Conservation (phyloP, 164 flowering plant species). For the Tetracentron sinense region DNA sequence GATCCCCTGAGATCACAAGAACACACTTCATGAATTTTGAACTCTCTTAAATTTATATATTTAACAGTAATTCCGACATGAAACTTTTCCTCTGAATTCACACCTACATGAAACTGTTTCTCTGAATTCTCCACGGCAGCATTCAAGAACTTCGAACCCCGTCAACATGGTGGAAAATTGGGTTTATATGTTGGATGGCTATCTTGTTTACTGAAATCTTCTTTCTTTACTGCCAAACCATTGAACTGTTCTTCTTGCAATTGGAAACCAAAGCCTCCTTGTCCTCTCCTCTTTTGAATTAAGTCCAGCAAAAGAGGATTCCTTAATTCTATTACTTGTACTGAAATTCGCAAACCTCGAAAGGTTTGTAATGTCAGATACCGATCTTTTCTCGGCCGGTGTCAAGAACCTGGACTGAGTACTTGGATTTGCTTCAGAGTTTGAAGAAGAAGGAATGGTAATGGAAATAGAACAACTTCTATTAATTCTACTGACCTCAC, state of each 20-base stretch:
- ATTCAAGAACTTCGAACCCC: no score
- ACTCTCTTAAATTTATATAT: no score
- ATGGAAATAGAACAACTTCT: slow-evolving; percentile 15
- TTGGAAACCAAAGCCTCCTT: slow-evolving; percentile 41
- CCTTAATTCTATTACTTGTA: slow-evolving; percentile 9
- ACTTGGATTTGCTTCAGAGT: slow-evolving; percentile 2
- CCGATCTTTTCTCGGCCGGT: slow-evolving; percentile 46
- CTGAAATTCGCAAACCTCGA: slow-evolving; percentile 38
- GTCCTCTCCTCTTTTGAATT: slow-evolving; percentile 30
- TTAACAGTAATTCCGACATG: no score
- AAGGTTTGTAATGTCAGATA: slow-evolving; percentile 65
- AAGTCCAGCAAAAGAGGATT: slow-evolving; percentile 6
- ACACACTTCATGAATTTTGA: no score
- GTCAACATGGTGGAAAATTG: no score
- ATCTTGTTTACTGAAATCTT: no score
- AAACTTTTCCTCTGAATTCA: no score
- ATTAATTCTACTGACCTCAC: slow-evolving; percentile 13
- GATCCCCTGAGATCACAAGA: no score
- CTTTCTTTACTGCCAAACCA: slow-evolving; percentile 36
- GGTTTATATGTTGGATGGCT: no score
- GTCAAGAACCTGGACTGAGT: slow-evolving; percentile 16
- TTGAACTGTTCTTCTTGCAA: slow-evolving; percentile 32
- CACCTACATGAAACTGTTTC: no score
- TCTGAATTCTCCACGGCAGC: no score
- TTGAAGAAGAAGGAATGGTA: slow-evolving; percentile 24